Conservation (phyloP, 2,329 filamentous ascomycete genomes). For the Talaromyces piceae region DNA sequence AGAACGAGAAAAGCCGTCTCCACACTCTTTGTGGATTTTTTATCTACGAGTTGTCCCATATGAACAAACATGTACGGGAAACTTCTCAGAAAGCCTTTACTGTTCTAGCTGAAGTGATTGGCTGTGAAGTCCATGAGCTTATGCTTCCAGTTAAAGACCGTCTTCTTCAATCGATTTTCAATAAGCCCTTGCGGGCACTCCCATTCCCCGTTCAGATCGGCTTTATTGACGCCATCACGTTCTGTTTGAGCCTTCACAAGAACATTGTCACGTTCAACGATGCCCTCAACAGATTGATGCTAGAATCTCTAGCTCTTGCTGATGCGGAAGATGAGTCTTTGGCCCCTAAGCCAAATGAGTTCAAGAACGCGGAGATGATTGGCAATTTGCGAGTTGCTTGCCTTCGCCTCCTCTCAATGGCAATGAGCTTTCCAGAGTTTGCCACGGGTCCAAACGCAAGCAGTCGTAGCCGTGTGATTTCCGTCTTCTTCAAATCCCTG, state of each 20-base stretch:
- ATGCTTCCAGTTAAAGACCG: slow-evolving; percentile 85
- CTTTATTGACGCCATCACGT: slow-evolving; percentile 96
- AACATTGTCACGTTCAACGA: slow-evolving; percentile 91
- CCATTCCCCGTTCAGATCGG: slow-evolving; percentile 95
- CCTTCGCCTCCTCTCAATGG: slow-evolving; percentile 84
- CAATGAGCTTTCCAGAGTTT: slow-evolving; percentile 89
- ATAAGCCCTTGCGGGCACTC: slow-evolving; percentile 84
- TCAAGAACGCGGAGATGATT: slow-evolving; percentile 91
- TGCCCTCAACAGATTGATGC: slow-evolving; percentile 76
- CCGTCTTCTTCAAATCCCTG: slow-evolving; percentile 95
- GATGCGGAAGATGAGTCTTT: slow-evolving; percentile 92
- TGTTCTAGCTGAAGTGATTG: slow-evolving; percentile 70
- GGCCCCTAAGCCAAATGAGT: slow-evolving; percentile 86
- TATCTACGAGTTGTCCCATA: slow-evolving; percentile 82
- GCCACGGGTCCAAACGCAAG: slow-evolving; percentile 64
- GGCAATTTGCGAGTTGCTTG: slow-evolving; percentile 87
- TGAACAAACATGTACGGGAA: slow-evolving; percentile 89
- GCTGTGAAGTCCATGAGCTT: slow-evolving; percentile 76
- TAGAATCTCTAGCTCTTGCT: slow-evolving; percentile 87
- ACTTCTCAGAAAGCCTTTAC: slow-evolving; percentile 75
- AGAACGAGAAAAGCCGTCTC: slow-evolving; percentile 59
- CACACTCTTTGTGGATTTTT: slow-evolving; percentile 75
- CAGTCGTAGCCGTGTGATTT: slow-evolving; percentile 63
- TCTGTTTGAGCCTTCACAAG: slow-evolving; percentile 80
- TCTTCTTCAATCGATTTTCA: slow-evolving; percentile 84